Evolutionary conservation across 129 eudicot species (phyloP).

Genomic region (Helichrysum umbraculigerum): DNA sequence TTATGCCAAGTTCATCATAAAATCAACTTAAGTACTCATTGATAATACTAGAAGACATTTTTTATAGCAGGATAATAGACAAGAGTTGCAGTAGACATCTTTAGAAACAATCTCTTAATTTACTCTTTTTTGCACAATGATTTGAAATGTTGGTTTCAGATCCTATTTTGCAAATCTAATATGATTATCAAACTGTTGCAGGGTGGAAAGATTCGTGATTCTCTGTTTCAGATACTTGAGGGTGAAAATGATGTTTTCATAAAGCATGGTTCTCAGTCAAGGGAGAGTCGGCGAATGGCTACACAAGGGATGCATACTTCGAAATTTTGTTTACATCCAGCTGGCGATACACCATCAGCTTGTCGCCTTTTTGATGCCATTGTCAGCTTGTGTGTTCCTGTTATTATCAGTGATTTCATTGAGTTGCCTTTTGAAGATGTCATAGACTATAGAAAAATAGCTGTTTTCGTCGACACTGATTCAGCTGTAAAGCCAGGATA

Average conservation of each 20-base stretch:
- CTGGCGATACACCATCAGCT: conserved; percentile 99
- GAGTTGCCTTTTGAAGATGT: conserved; percentile 97
- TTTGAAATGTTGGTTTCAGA: not conserved
- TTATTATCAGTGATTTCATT: conserved; percentile 79
- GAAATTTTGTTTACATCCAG: conserved; percentile 94
- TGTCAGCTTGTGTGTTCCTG: conserved; percentile 97
- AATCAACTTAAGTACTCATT: too few species aligned
- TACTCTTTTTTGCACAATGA: not conserved
- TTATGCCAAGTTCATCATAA: not conserved
- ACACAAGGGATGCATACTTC: conserved; percentile 95
- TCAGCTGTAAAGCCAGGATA: conserved; percentile 76
- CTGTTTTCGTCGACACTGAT: conserved; percentile 78
- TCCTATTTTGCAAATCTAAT: conserved; percentile 4
- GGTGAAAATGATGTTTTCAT: conserved; percentile 67
- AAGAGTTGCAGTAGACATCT: not conserved
- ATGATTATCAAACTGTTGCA: conserved; percentile 30
- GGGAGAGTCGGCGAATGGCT: conserved; percentile 94
- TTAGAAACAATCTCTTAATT: not conserved
- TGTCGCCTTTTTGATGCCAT: conserved; percentile 97
- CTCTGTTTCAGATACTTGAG: conserved; percentile 88
- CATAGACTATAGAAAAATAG: conserved; percentile 88
- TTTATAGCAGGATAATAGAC: not conserved
- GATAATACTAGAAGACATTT: not conserved
- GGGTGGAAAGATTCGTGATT: conserved; percentile 95
- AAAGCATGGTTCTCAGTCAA: conserved; percentile 93